A percentile compares a stretch with the other conserved stretches of the same genome.
Evolutionary conservation across 768 basidiomycete genomes (phyloP).

Genomic region (Pleurotus pulmonarius): DNA sequence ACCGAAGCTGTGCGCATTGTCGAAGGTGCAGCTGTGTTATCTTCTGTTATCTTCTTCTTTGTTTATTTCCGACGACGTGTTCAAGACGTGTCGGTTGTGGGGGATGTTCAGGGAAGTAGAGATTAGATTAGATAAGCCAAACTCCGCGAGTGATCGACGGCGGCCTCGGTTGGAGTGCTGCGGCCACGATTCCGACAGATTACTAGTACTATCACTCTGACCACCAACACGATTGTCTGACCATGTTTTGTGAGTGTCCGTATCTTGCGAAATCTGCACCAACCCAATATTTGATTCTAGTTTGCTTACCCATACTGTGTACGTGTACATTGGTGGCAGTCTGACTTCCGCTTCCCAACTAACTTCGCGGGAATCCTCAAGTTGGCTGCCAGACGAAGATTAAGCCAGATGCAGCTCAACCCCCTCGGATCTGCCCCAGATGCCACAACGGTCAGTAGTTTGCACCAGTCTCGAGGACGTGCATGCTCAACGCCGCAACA

Average conservation of each 20-base stretch:
- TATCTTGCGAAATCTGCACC: not conserved
- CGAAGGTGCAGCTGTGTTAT: too few relatives aligned
- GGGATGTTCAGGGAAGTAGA: not conserved
- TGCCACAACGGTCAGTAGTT: constrained; percentile 65
- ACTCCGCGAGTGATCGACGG: not conserved
- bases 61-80: too few relatives aligned
- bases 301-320: constrained; percentile 53
- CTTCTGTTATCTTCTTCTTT: too few relatives aligned
- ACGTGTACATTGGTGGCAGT: constrained; percentile 14
- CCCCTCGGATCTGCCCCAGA: constrained; percentile 59
- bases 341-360: constrained; percentile 10
- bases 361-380: constrained; percentile 20
- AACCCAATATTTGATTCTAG: constrained; percentile 20
- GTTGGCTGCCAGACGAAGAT: constrained; percentile 66
- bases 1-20: too few relatives aligned
- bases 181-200: not conserved
- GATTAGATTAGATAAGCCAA: constrained; percentile 4
- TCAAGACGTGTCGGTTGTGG: not conserved
- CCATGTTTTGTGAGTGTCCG: constrained; percentile 22
- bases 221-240: not conserved
- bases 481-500: constrained; percentile 19
- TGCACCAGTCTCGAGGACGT: not conserved
- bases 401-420: constrained; percentile 50
- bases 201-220: not conserved
- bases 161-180: not conserved